A percentile compares a stretch with the other conserved stretches of the same genome.
These are phyloP conservation scores for Mercurialis annua DNA, from an alignment of 345 rosid species.

Conservation along the genomic window DNA sequence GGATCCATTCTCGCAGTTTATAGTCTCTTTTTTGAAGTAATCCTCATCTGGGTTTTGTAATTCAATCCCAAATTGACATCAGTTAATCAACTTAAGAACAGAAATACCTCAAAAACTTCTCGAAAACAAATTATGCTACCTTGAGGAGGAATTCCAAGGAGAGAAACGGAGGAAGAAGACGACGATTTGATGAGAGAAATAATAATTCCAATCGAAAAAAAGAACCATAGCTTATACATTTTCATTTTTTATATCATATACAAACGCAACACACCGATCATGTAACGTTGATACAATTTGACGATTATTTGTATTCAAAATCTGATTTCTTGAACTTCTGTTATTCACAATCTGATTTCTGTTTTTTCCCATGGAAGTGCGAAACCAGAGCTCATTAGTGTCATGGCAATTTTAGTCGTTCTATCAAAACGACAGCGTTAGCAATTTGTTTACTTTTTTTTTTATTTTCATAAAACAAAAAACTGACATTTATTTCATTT, in stretches of 20 bases:
- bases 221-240: neutral
- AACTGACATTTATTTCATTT: too few species aligned
- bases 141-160: conserved; percentile 76
- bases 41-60: conserved; percentile 49
- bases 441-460: too few species aligned
- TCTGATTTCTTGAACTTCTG: too few species aligned
- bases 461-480: too few species aligned
- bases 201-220: neutral
- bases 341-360: too few species aligned
- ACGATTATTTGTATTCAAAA: too few species aligned
- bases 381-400: too few species aligned
- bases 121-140: conserved; percentile 32
- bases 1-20: conserved; percentile 78
- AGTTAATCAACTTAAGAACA: neutral
- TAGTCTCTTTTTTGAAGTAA: conserved; percentile 51
- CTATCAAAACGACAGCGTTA: too few species aligned
- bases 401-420: too few species aligned
- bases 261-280: too few species aligned
- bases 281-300: too few species aligned
- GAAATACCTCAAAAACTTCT: neutral
- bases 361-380: too few species aligned
- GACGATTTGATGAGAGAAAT: conserved; percentile 4
- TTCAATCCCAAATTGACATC: neutral
- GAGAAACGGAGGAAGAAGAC: neutral
- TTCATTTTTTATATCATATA: neutral